Evolutionary conservation across 2,329 filamentous ascomycete genomes (phyloP), one percentile per base, ranked within the genome.

Genomic region (Botryosphaeria dothidea): DNA sequence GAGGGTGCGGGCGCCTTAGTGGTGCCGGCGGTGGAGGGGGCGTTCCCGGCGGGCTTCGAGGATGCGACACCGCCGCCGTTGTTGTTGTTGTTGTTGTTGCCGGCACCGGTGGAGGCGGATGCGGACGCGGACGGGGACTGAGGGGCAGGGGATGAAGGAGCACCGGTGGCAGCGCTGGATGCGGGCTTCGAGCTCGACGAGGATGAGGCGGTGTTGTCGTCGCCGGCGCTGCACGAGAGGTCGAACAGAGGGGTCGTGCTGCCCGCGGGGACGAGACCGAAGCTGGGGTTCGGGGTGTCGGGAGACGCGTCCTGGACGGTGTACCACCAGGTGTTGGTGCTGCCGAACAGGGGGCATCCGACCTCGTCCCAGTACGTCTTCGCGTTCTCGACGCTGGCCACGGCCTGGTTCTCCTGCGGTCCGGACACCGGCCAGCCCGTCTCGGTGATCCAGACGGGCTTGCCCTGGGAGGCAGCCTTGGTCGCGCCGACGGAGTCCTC

Each of bases 381-480:
- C 48, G 93, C 92, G 74, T 94, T 93, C 62, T 84, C 80, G 34
- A 80, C 68, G 38, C 82, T 88, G 5, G 93, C 83, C 9, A 90
- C 83, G 45, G 87, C 91, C 65, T 73, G 69, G 68, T 88, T 88
- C 67, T 84, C 79, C 1, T 80, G 83, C 68, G 85, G 80, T 64
- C 92, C 93, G 71, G 83, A 87, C 62, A 93, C 87, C 56, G 93
- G 92, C 87, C 91, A 95, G 69, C 93, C 93, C 17, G 92, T 95
- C 84, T 96, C 92, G 29, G 92, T 95, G 68, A 96, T 85, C 91
- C 91, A 95, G 70, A 96, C 85, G 19, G 86, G 82, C 84, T 93
- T 94, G 73, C 85, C 86, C 38, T 83, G 81, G 38, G 86, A 83
- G 49, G 82, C 88, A 17, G 74, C 78, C 67, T 84, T 77, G 36